Percentiles rank a stretch among this genome's conserved stretches.
phyloP scores from a whole-genome alignment of 1,139 yeast genomes.

The Kodamaea suecica region DNA sequence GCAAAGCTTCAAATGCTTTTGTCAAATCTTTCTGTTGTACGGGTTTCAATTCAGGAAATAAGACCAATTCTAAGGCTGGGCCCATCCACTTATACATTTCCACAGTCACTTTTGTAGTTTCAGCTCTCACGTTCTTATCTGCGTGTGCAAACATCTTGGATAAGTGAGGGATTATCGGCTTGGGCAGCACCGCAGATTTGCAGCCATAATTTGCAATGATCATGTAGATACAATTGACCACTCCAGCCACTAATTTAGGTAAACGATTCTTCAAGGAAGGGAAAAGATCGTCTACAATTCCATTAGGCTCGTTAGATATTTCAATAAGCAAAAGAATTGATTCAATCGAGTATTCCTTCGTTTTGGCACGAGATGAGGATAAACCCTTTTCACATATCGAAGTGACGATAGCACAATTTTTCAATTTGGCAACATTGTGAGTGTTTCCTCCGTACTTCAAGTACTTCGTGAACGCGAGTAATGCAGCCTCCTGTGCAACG shows the following conservation, averaged over 20 bases:
- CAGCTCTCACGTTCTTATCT: constrained; percentile 82
- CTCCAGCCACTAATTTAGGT: constrained; percentile 79
- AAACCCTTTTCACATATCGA: constrained; percentile 77
- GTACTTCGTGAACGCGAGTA: constrained; percentile 53
- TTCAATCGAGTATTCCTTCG: constrained; percentile 64
- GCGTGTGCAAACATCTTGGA: constrained; percentile 81
- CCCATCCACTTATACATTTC: constrained; percentile 80
- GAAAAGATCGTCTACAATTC: constrained; percentile 63
- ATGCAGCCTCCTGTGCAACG: constrained; percentile 86
- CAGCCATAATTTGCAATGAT: constrained; percentile 73
- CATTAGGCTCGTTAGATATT: constrained; percentile 55
- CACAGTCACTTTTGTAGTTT: constrained; percentile 66
- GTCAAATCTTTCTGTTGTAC: constrained; percentile 87
- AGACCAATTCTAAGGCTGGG: constrained; percentile 52
- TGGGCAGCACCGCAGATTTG: constrained; percentile 53
- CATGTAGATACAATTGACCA: constrained; percentile 53
- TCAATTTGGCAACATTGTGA: constrained; percentile 29
- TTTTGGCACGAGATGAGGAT: constrained; percentile 70
- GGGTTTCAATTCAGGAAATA: constrained; percentile 77
- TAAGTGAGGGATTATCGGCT: constrained; percentile 54
- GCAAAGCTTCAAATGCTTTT: constrained; percentile 58
- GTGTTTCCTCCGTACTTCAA: constrained; percentile 57
- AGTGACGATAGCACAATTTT: constrained; percentile 47
- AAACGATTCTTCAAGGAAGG: constrained; percentile 61
- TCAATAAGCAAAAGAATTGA: constrained; percentile 64